Base-by-base conservation (phyloP, 495 filamentous ascomycete species). In the Trichoderma asperelloides region DNA sequence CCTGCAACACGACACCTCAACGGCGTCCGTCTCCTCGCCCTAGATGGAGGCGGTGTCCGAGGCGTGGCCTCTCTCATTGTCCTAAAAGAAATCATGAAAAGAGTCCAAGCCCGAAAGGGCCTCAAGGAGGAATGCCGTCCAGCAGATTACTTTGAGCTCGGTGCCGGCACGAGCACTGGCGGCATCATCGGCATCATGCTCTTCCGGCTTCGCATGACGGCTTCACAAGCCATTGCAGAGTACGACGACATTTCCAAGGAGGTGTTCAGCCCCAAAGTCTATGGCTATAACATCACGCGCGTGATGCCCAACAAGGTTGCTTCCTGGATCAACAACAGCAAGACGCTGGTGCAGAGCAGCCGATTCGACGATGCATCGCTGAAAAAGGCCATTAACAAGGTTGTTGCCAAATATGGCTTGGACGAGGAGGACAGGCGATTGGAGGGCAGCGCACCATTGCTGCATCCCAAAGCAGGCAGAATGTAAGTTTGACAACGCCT, bases 101-200 rank as follows among this genome's bases (percentile, higher is more conserved):
- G 55, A 13, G 55, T 60, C 55, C 55, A 60, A 25, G 9, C 1
- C 2, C 1, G 9, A 3, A 60, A 60, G 27, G 55, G 55, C 1
- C 55, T 60, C 23, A 60, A 60, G 16, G 55, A 81, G 78, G 55
- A 60, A 8, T 60, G 55, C 16, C 55, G 69, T 82, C 82, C 25
- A 84, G 81, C 74, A 27, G 78, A 86, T 18, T 78, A 70, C 47
- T 79, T 79, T 60, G 68, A 78, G 64, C 69, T 76, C 62, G 74
- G 75, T 27, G 75, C 71, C 13, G 76, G 76, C 39, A 78, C 76
- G 6, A 75, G 70, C 64, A 76, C 75, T 28, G 75, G 76, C 18
- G 74, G 78, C 18, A 64, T 80, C 28, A 74, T 79, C 49, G 77
- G 77, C 13, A 67, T 79, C 28, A 76, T 80, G 72, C 68, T 80